phyloP scores from a whole-genome alignment of 78 protist species.

The Dictyostelium citrinum region DNA sequence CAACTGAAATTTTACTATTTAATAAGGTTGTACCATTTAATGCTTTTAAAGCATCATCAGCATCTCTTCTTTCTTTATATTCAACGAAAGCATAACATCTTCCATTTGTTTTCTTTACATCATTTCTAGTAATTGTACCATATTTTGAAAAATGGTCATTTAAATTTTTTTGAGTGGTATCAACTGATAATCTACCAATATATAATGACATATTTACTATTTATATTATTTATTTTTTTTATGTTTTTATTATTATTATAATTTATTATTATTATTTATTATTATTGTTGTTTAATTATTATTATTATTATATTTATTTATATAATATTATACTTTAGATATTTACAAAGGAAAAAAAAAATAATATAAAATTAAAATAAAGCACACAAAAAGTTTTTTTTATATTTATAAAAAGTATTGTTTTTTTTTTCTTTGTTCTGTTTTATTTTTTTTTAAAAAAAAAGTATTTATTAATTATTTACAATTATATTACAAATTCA shows the following conservation, averaged over 20 bases:
- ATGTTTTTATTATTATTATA: not conserved
- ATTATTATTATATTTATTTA: no score
- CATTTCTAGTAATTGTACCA: slow-evolving; percentile 64
- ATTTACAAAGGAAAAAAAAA: no score
- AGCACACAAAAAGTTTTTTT: no score
- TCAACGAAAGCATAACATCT: slow-evolving; percentile 72
- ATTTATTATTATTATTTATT: not conserved
- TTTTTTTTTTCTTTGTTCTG: no score
- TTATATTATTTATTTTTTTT: no score
- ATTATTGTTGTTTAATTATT: not conserved
- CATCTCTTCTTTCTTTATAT: slow-evolving; percentile 70
- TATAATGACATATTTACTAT: slow-evolving; percentile 1
- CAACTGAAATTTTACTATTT: slow-evolving; percentile 40
- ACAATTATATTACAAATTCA: no score
- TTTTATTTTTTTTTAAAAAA: no score
- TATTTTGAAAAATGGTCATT: slow-evolving; percentile 39
- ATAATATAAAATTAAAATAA: no score
- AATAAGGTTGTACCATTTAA: slow-evolving; percentile 38
- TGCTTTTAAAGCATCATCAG: slow-evolving; percentile 66
- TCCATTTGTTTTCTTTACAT: slow-evolving; percentile 47
- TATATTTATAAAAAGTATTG: no score
- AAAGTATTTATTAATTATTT: no score
- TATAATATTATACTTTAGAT: no score
- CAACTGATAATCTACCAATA: slow-evolving; percentile 26
- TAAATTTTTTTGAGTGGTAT: slow-evolving; percentile 9